Evolutionary conservation across 257 asterid genomes (phyloP), one percentile per base, ranked within the genome.

Genomic region (Buddleja alternifolia): DNA sequence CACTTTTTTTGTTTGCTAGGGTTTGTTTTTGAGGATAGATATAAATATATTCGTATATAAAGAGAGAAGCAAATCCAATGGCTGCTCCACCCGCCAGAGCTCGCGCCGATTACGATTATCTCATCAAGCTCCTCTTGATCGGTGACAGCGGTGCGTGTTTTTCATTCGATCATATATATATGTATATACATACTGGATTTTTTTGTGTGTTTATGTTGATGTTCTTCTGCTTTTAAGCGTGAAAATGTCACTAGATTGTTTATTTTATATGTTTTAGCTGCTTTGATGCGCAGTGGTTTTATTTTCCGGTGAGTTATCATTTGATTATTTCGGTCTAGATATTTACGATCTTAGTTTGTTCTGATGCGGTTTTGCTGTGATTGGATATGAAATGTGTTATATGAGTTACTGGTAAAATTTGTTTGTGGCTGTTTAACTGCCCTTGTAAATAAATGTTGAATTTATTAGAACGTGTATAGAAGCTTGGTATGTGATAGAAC

Each of bases 31-130:
- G 76, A 68, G 74, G 78, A 69, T 59, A 36, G 78, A 69, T 59
- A 36, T 63, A 1, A 29, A 29, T 29, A 29, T 1, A 29, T 1
- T 29, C 34, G 34, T 71, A 15, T 62, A 15, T 51, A 20, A 32
- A 17, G n/a, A 25, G 57, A 32, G 39, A 57, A 41, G 42, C 59
- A 54, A 63, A 67, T 74, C 78, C 54, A 77, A 83, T 85, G 90
- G 85, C 90, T 54, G 87, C 79, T 82, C 79, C 90, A 75, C 83
- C 90, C 76, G 83, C 87, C 75, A 77, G 90, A 84, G 90, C 87
- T 81, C 86, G 90, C 58, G 90, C 90, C 48, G 90, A 84, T 75
- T 84, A 84, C 69, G 90, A 84, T 81, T 84, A 66, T 44, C 85
- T 77, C 79, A 85, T 85, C 75, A 82, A 84, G 82, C 90, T 80